These are phyloP conservation scores for Chlorella sp. DNA, from an alignment of 139 green algal genomes.

Conservation along the genomic window DNA sequence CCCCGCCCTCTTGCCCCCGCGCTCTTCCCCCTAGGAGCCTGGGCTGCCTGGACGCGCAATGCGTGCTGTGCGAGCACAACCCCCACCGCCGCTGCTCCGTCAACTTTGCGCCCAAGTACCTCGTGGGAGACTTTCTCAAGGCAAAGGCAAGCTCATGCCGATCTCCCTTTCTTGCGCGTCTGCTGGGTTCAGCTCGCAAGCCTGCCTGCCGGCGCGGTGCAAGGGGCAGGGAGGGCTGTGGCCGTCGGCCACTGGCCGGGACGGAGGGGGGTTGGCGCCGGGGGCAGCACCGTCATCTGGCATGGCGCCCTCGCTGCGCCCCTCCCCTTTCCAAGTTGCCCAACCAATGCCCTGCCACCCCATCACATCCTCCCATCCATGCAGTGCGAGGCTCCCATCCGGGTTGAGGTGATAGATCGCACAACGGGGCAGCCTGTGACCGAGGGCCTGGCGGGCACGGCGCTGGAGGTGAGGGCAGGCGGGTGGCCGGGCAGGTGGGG, in stretches of 20 bases:
- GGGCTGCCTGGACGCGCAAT: conserved; percentile 85
- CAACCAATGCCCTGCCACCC: too few relatives aligned
- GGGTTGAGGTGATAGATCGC: conserved; percentile 83
- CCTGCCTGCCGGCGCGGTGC: too few relatives aligned
- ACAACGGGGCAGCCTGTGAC: conserved; percentile 65
- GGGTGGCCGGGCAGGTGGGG: neutral
- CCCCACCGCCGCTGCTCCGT: conserved; percentile 77
- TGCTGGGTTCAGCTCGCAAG: too few relatives aligned
- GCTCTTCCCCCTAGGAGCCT: conserved; percentile 56
- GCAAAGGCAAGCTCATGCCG: neutral
- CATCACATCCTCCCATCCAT: neutral
- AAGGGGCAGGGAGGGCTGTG: too few relatives aligned
- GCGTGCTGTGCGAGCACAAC: conserved; percentile 89
- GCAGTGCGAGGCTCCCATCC: conserved; percentile 78
- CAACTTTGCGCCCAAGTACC: conserved; percentile 78
- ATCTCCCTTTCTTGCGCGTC: too few relatives aligned
- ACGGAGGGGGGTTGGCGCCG: too few relatives aligned
- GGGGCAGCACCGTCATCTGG: too few relatives aligned
- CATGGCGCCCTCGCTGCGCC: too few relatives aligned
- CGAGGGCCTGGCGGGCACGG: conserved; percentile 67
- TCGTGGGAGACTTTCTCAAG: conserved; percentile 85
- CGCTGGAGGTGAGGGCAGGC: conserved; percentile 58
- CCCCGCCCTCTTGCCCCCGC: neutral
- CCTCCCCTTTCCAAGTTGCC: too few relatives aligned
- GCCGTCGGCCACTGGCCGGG: too few relatives aligned